Evolutionary conservation across 2,329 filamentous ascomycete species (phyloP).

Genomic region (Paecilomyces dactylethromorphus): DNA sequence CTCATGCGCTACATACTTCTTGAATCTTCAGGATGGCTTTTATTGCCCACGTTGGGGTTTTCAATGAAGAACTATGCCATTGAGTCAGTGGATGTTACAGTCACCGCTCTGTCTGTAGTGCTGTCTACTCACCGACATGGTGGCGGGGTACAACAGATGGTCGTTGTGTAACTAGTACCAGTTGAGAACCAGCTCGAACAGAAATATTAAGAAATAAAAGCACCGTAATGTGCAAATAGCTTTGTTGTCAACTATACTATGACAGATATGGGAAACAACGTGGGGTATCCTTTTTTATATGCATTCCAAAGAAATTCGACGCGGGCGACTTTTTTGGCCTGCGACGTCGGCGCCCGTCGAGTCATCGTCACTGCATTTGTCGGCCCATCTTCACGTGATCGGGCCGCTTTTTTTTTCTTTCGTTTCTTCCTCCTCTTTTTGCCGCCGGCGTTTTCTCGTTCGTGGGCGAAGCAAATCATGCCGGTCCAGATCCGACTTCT

Average conservation of each 20-base stretch:
- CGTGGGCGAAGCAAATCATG: not conserved
- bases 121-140: conserved; percentile 27
- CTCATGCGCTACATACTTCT: conserved; percentile 55
- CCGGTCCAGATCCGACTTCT: not conserved
- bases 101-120: conserved; percentile 1
- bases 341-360: not conserved
- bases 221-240: not conserved
- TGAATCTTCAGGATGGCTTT: conserved; percentile 69
- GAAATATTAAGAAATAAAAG: conserved; percentile 9
- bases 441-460: not conserved
- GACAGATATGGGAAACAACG: not conserved
- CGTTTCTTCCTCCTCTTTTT: not conserved
- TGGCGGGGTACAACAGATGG: conserved; percentile 11
- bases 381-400: not conserved
- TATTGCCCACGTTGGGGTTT: conserved; percentile 73
- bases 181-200: not conserved
- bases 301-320: not conserved
- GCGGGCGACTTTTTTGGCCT: not conserved
- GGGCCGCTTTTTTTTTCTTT: not conserved
- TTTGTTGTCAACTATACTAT: not conserved
- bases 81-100: conserved; percentile 4
- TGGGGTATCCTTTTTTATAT: not conserved
- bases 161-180: not conserved
- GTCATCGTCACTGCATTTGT: not conserved
- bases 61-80: conserved; percentile 62